These are phyloP conservation scores for Plasmopara halstedii DNA, from an alignment of 352 stramenopile species.

Conservation along the genomic window DNA sequence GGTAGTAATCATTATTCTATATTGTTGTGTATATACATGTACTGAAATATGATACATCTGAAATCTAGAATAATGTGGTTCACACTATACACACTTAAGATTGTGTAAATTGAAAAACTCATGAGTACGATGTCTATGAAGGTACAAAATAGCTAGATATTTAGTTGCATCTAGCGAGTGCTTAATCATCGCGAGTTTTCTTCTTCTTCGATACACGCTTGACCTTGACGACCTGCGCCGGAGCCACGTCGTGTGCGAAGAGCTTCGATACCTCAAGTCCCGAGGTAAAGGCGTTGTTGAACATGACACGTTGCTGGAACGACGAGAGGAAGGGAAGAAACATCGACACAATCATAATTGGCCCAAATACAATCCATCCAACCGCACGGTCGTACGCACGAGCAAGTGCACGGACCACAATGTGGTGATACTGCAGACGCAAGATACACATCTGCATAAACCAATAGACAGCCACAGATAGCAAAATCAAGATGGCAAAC, in stretches of 20 bases:
- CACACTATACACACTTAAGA: too few relatives aligned
- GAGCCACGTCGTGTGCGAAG: constrained; percentile 78
- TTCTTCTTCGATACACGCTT: constrained; percentile 87
- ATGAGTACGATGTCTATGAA: too few relatives aligned
- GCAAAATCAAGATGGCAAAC: constrained; percentile 60
- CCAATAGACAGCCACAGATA: constrained; percentile 76
- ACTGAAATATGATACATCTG: too few relatives aligned
- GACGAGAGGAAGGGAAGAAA: constrained; percentile 83
- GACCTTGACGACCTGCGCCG: constrained; percentile 75
- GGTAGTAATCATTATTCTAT: too few relatives aligned
- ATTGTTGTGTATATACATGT: too few relatives aligned
- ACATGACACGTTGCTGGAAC: constrained; percentile 88
- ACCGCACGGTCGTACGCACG: constrained; percentile 69
- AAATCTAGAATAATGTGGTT: too few relatives aligned
- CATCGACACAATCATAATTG: constrained; percentile 85
- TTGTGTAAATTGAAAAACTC: too few relatives aligned
- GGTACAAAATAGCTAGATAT: constrained; percentile 36
- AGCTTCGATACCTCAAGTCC: constrained; percentile 85
- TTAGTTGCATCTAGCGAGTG: constrained; percentile 1
- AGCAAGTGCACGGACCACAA: constrained; percentile 70
- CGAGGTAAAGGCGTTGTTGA: constrained; percentile 86
- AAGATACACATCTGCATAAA: constrained; percentile 80
- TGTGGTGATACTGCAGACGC: constrained; percentile 77
- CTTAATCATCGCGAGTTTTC: constrained; percentile 79
- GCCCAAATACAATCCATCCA: constrained; percentile 84